Evolutionary conservation across 805 yeast species (phyloP).

Genomic region (Sugiyamaella americana): DNA sequence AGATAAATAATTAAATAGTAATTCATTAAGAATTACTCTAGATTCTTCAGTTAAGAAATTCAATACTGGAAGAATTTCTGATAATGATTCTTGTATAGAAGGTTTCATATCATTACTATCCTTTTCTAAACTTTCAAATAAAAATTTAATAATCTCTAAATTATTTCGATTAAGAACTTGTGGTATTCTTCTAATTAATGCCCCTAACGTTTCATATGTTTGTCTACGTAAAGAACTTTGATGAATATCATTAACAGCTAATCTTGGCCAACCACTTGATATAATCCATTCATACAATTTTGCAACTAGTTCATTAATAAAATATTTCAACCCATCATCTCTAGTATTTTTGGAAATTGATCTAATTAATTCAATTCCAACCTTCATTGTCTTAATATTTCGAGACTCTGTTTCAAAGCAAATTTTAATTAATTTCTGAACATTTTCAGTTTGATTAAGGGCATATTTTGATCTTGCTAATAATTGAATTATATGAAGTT

Average conservation of each 20-base stretch:
- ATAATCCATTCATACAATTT: slow-evolving; percentile 22
- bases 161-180: slow-evolving; percentile 32
- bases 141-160: slow-evolving; percentile 51
- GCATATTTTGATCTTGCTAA: slow-evolving; percentile 50
- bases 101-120: slow-evolving; percentile 59
- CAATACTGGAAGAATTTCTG: slow-evolving; percentile 49
- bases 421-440: slow-evolving; percentile 39
- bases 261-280: slow-evolving; percentile 31
- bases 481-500: slow-evolving; percentile 48
- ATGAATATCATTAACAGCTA: slow-evolving; percentile 1
- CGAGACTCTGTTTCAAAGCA: slow-evolving; percentile 63
- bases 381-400: slow-evolving; percentile 45
- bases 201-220: slow-evolving; percentile 77
- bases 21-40: slow-evolving; percentile 38
- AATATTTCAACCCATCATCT: slow-evolving; percentile 23
- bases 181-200: slow-evolving; percentile 47
- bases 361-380: slow-evolving; percentile 57
- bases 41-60: slow-evolving; percentile 28
- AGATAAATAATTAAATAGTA: slow-evolving; percentile 34
- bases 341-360: slow-evolving; percentile 42
- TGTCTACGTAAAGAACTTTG: slow-evolving; percentile 16
- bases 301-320: slow-evolving; percentile 16
- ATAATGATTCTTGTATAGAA: slow-evolving; percentile 65
- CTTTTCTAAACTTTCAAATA: slow-evolving; percentile 61
- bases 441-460: slow-evolving; percentile 32